Evolutionary conservation across 345 rosid species (phyloP), one percentile per base, ranked within the genome.

Genomic region (Luvunga scandens): DNA sequence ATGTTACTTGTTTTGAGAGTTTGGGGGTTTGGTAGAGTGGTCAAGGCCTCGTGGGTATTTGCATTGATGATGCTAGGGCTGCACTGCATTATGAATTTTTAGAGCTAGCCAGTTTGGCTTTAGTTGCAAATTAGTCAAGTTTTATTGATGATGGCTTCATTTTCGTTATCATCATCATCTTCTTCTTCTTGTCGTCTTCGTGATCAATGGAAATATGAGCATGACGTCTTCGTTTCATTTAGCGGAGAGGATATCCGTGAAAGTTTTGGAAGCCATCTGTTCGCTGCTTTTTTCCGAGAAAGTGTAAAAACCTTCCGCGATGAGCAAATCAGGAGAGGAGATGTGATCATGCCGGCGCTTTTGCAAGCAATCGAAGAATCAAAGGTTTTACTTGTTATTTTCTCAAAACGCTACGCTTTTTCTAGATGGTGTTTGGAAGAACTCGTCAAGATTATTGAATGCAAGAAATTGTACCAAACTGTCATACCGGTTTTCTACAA

Each of bases 401-500:
- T 77, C 80, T 77, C 75, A 8, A 18, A 24, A 27, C 45, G 69
- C 19, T 69, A 56, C 25, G 67, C 75, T 18, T 22, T 24, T 61
- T 77, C 80, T 2, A 34, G 57, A 25, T 77, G 80, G 65, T 48
- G 48, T 22, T 12, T 61, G 5, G 16, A 61, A 9, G 65, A 61
- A 61, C 65, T 61, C 3, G 65, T 61, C 5, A 77, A 69, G 80
- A 77, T 77, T 42, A 33, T 68, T 12, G 60, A 69, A 28, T 69
- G 34, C 68, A 56, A 14, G 48, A 38, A 77, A 18, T 4, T 7
- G 22, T 10, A 30, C 2, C 75, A 2, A 36, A 6, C 39, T 66
- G 80, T 69, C 25, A 22, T 68, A 21, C 80, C 80, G 0, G 42
- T 77, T n/a, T 77, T 77, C 30, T 69, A 69, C 28, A 21, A 77